Percentiles rank a stretch among this genome's conserved stretches.
Conservation (phyloP, 2,329 filamentous ascomycete genomes). For the Aspergillus felis region DNA sequence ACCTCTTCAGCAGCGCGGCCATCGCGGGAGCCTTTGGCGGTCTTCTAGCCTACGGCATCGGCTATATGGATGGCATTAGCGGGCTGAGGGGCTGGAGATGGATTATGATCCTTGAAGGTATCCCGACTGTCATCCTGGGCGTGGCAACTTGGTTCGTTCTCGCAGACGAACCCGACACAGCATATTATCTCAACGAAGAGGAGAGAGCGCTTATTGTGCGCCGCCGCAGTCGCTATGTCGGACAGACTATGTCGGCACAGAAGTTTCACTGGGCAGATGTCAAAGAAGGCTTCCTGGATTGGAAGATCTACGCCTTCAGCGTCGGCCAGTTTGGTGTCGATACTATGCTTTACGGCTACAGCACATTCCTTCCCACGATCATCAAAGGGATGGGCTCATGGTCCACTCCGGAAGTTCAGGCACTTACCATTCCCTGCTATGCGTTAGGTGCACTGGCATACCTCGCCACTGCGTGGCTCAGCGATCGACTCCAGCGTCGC, state of each 20-base stretch:
- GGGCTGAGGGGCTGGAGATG: constrained; percentile 68
- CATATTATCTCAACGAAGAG: constrained; percentile 55
- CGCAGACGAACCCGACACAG: constrained; percentile 63
- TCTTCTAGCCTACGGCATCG: constrained; percentile 68
- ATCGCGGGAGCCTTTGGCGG: constrained; percentile 70
- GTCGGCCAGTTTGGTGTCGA: constrained; percentile 68
- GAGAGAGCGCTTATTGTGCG: constrained; percentile 58
- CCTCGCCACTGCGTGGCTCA: constrained; percentile 61
- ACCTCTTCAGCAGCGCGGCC: constrained; percentile 63
- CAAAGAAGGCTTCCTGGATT: constrained; percentile 64
- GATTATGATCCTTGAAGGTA: constrained; percentile 60
- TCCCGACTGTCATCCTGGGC: constrained; percentile 55
- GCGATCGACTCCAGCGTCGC: constrained; percentile 63
- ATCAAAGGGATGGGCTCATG: constrained; percentile 66
- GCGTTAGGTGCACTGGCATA: constrained; percentile 67
- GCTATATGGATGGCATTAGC: constrained; percentile 64
- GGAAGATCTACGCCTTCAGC: constrained; percentile 71
- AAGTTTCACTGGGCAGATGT: constrained; percentile 62
- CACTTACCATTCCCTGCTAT: constrained; percentile 76
- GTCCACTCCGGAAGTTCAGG: constrained; percentile 63
- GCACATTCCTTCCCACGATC: constrained; percentile 75
- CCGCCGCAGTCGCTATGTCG: constrained; percentile 49
- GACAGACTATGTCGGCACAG: constrained; percentile 47
- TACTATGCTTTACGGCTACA: constrained; percentile 75
- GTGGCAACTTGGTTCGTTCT: constrained; percentile 56